Evolutionary conservation across 768 basidiomycete species (phyloP).

Genomic region (Lanmaoa rubissima): DNA sequence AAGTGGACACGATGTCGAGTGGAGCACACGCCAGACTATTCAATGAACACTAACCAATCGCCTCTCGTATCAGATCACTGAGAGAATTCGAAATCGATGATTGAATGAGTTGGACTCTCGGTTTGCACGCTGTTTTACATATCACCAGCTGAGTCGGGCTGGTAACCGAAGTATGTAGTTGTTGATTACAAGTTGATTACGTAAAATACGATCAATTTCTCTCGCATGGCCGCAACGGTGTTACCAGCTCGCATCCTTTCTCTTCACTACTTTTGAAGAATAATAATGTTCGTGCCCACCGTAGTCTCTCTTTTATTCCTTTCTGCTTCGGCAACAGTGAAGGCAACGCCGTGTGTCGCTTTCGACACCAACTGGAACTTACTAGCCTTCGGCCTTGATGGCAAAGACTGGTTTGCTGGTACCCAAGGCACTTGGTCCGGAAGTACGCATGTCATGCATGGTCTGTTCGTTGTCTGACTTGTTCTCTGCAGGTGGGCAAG

Average conservation of each 20-base stretch:
- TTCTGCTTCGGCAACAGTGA: slow-evolving; percentile 34
- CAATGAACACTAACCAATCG: no score
- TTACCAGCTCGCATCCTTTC: not conserved
- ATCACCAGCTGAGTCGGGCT: no score
- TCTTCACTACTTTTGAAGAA: not conserved
- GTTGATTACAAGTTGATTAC: not conserved
- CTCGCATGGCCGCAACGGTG: not conserved
- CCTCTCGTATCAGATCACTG: no score
- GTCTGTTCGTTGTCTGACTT: not conserved
- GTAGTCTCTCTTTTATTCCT: slow-evolving; percentile 55
- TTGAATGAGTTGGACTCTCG: no score
- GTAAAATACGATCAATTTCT: not conserved
- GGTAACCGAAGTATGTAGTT: no score
- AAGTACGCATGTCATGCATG: slow-evolving; percentile 33
- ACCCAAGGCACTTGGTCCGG: slow-evolving; percentile 65
- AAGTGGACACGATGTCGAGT: not conserved
- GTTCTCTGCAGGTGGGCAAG: slow-evolving; percentile 29
- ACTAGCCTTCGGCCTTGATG: slow-evolving; percentile 79
- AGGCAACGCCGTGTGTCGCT: slow-evolving; percentile 60
- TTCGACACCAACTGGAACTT: slow-evolving; percentile 85
- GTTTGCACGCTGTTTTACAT: no score
- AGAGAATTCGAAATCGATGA: no score
- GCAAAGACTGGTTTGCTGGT: slow-evolving; percentile 83
- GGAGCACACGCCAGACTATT: no score
- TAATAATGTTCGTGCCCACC: slow-evolving; percentile 40